These are phyloP conservation scores for Tuber umbilicatum DNA, from an alignment of 495 filamentous ascomycete genomes.

Conservation along the genomic window DNA sequence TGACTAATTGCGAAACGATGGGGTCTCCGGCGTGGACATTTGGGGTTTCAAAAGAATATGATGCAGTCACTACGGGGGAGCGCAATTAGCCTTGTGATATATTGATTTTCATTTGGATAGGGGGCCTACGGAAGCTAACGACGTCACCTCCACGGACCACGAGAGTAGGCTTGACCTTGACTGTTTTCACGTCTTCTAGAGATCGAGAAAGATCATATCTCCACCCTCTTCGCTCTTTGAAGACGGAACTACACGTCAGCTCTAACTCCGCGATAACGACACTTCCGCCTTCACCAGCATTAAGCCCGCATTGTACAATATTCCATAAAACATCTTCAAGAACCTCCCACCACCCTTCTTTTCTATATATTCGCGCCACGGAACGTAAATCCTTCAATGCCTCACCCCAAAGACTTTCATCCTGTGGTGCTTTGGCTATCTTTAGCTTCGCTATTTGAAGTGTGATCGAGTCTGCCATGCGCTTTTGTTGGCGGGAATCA, in stretches of 20 bases:
- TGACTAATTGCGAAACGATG: conserved; percentile 61
- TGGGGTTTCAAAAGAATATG: conserved; percentile 64
- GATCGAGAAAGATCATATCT: conserved; percentile 68
- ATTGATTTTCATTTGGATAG: background rate
- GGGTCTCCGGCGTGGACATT: conserved; percentile 81
- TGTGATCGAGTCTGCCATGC: conserved; percentile 33
- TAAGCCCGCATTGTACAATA: conserved; percentile 64
- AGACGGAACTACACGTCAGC: conserved; percentile 57
- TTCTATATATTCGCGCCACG: conserved; percentile 55
- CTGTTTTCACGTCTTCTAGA: conserved; percentile 51
- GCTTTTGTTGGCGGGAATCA: conserved; percentile 19
- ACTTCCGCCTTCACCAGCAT: conserved; percentile 56
- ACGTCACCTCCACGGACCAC: conserved; percentile 61
- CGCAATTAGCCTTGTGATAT: conserved; percentile 15
- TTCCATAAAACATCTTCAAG: conserved; percentile 67
- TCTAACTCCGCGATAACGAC: conserved; percentile 80
- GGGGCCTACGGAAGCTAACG: conserved; percentile 58
- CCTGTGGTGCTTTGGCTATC: conserved; percentile 22
- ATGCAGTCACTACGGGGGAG: conserved; percentile 52
- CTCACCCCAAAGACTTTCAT: conserved; percentile 52
- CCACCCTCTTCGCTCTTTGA: conserved; percentile 56
- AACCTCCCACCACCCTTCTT: conserved; percentile 72
- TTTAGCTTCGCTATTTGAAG: conserved; percentile 30
- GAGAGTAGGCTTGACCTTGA: conserved; percentile 56
- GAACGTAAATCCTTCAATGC: conserved; percentile 58